Percentiles rank a stretch among this genome's conserved stretches.
Conservation (phyloP, 169 alveolate genomes). For the Plasmodium inui region DNA sequence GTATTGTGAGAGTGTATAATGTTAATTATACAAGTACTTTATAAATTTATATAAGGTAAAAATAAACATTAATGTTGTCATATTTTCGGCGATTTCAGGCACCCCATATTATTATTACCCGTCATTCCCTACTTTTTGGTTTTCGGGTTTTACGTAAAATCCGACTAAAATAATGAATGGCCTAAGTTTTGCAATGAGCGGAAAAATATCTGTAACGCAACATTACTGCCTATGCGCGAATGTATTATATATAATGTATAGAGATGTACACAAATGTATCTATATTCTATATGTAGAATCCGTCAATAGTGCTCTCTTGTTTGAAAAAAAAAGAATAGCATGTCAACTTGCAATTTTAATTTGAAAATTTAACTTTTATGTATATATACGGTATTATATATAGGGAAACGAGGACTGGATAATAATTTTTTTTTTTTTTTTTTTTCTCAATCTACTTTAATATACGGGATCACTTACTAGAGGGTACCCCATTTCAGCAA, state of each 20-base stretch:
- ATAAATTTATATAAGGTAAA: not conserved
- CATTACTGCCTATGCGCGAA: not conserved
- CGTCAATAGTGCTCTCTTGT: not conserved
- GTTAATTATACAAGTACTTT: not conserved
- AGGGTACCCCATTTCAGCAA: not conserved
- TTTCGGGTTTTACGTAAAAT: slow-evolving; percentile 2
- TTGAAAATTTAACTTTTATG: not conserved
- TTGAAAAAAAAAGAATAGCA: not conserved
- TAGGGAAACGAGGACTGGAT: slow-evolving; percentile 5
- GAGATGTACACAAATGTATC: not conserved
- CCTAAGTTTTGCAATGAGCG: not conserved
- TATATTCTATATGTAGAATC: not conserved
- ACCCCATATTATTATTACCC: not conserved
- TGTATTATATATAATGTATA: not conserved
- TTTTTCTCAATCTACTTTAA: not conserved
- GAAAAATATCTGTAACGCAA: not conserved
- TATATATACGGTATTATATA: not conserved
- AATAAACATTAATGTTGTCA: not conserved
- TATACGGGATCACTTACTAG: not conserved
- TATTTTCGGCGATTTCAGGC: not conserved
- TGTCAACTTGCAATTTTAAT: not conserved
- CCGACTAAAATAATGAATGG: not conserved
- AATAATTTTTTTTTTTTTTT: not conserved
- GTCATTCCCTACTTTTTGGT: not conserved
- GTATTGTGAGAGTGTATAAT: not conserved